Base-by-base conservation (phyloP, 148 eudicot species). In the Persicaria tinctoria region DNA sequence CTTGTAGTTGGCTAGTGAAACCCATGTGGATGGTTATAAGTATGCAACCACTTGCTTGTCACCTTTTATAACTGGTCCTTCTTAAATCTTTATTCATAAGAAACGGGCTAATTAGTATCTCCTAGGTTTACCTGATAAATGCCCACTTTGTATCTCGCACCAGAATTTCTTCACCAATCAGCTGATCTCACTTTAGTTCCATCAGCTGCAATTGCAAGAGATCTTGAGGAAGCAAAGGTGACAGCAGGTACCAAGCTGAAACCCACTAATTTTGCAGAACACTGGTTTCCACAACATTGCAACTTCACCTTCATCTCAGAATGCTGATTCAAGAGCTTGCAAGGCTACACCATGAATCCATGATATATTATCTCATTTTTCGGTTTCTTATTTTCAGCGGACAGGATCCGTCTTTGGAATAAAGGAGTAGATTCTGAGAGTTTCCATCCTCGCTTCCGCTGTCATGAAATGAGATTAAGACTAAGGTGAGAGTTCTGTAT, bases 351-450 rank as follows among this genome's bases (percentile, higher is more conserved):
- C 23, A 23, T 20, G 18, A 68, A 76, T 20, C 5, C 44, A 11
- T 51, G 16, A 17, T 9, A 74, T 18, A 20, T 68, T 41, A 14
- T 16, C 46, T 46, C 49, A 44, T 5, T 68, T 68, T 68, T 68
- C 71, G 17, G 72, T 68, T 69, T 14, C 51, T 47, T 45, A 45
- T 69, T 46, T 45, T 63, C 82, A 89, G 90, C 84, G 51, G 79
- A 85, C 78, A 83, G 59, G 50, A 95, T 95, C 47, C 92, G 93
- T 69, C 87, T 95, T 46, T 95, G 99, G 99, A 92, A 92, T 80
- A 95, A 95, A 85, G 99, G 97, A 71, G 99, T 95, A 47, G 99
- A 95, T 82, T 95, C 97, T 63, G 96, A 92, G 84, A 86, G 97
- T 79, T 95, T 95, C 83, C 89, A 95, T 78, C 99, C 99, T 16